Conservation (phyloP, 192 early-diverging fungal species). For the Umbelopsis ramanniana region DNA sequence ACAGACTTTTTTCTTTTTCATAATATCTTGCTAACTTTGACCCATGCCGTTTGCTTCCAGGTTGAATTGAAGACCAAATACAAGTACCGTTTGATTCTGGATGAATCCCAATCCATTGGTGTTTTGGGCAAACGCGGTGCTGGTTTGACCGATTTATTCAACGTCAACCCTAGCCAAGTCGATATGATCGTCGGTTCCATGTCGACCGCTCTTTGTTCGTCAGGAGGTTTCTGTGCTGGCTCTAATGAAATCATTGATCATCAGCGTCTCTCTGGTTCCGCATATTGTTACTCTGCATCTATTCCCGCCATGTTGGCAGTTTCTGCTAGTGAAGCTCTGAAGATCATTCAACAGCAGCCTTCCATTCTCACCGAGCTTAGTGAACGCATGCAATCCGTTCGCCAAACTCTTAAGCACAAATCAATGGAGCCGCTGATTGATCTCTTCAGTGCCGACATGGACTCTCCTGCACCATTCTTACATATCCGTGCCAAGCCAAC, state of each 20-base stretch:
- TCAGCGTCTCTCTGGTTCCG: constrained; percentile 86
- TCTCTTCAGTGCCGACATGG: constrained; percentile 2
- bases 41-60: constrained; percentile 27
- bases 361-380: constrained; percentile 54
- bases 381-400: constrained; percentile 69
- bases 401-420: constrained; percentile 34
- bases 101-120: constrained; percentile 92
- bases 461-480: constrained; percentile 64
- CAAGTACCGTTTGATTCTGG: constrained; percentile 96
- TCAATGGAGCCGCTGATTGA: constrained; percentile 32
- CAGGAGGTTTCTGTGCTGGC: constrained; percentile 94
- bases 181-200: constrained; percentile 91
- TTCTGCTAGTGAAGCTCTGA: constrained; percentile 83
- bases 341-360: constrained; percentile 57
- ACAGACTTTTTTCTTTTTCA: background rate
- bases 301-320: constrained; percentile 93
- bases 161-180: constrained; percentile 73
- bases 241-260: constrained; percentile 87
- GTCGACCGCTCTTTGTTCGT: constrained; percentile 74
- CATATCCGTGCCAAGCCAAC: constrained; percentile 70
- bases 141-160: constrained; percentile 85
- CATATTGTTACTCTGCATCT: constrained; percentile 94
- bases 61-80: constrained; percentile 91
- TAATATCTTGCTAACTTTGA: background rate
- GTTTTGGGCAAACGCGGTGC: constrained; percentile 84